A percentile compares a stretch with the other conserved stretches of the same genome.
Evolutionary conservation across 2,329 filamentous ascomycete species (phyloP).

Genomic region (Triangularia setosa): DNA sequence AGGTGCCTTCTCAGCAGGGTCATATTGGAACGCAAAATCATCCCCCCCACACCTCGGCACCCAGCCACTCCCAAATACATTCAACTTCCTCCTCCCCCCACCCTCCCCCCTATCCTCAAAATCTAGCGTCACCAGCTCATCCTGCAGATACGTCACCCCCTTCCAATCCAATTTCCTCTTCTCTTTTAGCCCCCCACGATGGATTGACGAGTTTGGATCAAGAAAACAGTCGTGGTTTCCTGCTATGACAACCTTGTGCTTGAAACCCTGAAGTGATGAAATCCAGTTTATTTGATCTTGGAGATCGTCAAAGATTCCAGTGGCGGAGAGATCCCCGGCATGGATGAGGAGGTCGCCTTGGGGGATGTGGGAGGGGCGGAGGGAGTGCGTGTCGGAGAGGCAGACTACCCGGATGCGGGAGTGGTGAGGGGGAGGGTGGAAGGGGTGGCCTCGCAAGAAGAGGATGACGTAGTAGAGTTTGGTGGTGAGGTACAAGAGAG

Average conservation of each 20-base stretch:
- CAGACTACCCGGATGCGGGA: conserved; percentile 72
- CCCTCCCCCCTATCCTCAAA: conserved; percentile 46
- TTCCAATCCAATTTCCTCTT: not conserved
- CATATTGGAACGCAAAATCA: conserved; percentile 71
- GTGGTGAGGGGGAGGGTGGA: conserved; percentile 51
- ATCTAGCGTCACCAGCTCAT: conserved; percentile 58
- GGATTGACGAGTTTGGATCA: not conserved
- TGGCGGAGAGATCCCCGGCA: conserved; percentile 81
- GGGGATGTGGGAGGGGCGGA: conserved; percentile 50
- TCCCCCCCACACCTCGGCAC: conserved; percentile 33
- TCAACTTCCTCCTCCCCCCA: conserved; percentile 50
- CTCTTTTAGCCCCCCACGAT: not conserved
- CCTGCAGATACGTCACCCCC: conserved; percentile 41
- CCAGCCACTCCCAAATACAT: conserved; percentile 76
- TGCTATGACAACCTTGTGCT: conserved; percentile 74
- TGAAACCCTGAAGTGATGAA: conserved; percentile 44
- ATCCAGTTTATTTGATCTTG: conserved; percentile 86
- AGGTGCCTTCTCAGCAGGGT: conserved; percentile 54
- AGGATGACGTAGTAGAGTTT: conserved; percentile 62
- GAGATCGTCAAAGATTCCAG: conserved; percentile 67
- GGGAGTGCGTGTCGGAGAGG: conserved; percentile 83
- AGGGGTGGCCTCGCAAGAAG: conserved; percentile 63
- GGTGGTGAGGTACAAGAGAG: conserved; percentile 60
- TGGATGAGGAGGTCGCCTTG: conserved; percentile 67
- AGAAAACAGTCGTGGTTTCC: not conserved